Conservation (phyloP, 192 early-diverging fungal species). For the Coemansia sp. region DNA sequence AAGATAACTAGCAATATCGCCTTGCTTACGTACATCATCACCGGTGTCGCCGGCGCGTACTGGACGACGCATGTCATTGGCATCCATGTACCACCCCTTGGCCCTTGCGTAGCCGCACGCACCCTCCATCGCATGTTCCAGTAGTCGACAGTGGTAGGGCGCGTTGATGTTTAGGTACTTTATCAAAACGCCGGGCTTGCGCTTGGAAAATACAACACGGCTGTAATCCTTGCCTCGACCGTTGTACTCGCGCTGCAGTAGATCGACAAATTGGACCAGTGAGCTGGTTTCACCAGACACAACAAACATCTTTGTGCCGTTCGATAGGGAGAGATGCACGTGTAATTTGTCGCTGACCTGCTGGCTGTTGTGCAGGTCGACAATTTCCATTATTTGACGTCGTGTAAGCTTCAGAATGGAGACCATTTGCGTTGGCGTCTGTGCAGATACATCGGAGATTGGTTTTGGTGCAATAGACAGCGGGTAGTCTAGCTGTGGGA, state of each 20-base stretch:
- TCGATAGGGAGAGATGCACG: constrained; percentile 78
- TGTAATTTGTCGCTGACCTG: constrained; percentile 59
- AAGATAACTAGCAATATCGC: constrained; percentile 61
- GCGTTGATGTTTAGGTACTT: constrained; percentile 82
- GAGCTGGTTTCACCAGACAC: constrained; percentile 70
- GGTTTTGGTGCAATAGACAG: constrained; percentile 67
- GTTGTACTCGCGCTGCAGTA: constrained; percentile 60
- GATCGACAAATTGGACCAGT: constrained; percentile 62
- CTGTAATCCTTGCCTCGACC: constrained; percentile 61
- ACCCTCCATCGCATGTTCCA: constrained; percentile 58
- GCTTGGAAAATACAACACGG: constrained; percentile 71
- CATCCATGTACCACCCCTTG: constrained; percentile 55
- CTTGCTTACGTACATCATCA: constrained; percentile 63
- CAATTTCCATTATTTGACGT: constrained; percentile 65
- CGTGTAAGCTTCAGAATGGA: constrained; percentile 72
- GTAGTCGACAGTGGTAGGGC: constrained; percentile 79
- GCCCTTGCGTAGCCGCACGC: constrained; percentile 57
- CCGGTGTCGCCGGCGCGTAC: constrained; percentile 78
- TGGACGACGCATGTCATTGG: constrained; percentile 43
- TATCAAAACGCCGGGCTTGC: constrained; percentile 74
- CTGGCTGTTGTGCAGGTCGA: constrained; percentile 66
- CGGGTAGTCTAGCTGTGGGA: constrained; percentile 78
- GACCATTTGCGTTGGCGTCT: constrained; percentile 77
- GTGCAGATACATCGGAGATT: constrained; percentile 65
- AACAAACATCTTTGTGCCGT: constrained; percentile 75